Base-by-base conservation (phyloP, 108 stramenopile species). In the Cyclostephanos invisitatus region DNA sequence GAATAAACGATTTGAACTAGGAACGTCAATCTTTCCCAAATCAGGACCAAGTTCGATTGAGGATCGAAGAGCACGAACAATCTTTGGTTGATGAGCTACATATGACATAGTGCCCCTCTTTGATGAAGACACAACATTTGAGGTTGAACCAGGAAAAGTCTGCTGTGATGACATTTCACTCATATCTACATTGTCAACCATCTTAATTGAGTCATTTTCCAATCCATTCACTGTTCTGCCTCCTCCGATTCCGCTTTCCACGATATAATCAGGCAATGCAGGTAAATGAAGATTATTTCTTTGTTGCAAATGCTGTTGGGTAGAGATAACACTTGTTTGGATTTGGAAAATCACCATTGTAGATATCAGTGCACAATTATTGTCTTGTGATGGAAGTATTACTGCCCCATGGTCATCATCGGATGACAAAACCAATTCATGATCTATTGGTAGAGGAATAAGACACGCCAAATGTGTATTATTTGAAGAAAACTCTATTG, bases 321-420 rank as follows among this genome's bases (percentile, higher is more conserved):
- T 27, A 53, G 72, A 29, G 38, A 73, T 32, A 11, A 38, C 28
- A 9, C 68, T 58, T 55, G 70, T 60, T 51, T 73, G 78, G 32
- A 80, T 80, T 18, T 59, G 57, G 40, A 80, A 80, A 42, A 80
- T 57, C 11, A 80, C 78, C 1, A 80, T 32, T 14, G 59, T 80
- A 17, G 78, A 73, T 14, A 37, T 58, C 11, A 63, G 48, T 63
- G 27, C 6, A 2, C 67, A 11, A 6, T 51, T 60, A 21, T 18
- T 21, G 49, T 64, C 35, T 9, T n/a, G 18, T 59, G 54, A 66
- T 25, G 36, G 29, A 15, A 50, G 64, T 46, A 46, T 46, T 46
- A 46, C 44, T 18, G 29, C 20, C 24, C 20, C n/a, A 24, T 58
- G 37, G 46, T 18, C 18, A 36, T 15, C 12, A 28, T 64, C 68